phyloP scores from a whole-genome alignment of 2,329 filamentous ascomycete genomes.

The Coniella lustricola region DNA sequence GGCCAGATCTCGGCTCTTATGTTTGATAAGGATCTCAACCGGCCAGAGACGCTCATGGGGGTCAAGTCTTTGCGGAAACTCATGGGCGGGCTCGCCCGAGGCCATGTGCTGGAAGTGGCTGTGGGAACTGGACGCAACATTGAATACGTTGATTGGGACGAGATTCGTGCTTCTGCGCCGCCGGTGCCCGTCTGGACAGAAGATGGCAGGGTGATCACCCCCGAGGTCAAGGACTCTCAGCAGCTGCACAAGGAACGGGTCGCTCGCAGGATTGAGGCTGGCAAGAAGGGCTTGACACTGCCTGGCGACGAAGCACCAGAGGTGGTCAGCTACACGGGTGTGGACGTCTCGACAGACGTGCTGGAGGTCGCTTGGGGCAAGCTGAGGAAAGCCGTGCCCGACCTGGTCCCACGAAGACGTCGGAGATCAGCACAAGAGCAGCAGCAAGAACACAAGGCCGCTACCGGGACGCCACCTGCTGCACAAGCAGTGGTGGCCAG shows the following conservation, averaged over 20 bases:
- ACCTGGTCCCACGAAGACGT: constrained; percentile 19
- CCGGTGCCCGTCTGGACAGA: constrained; percentile 6
- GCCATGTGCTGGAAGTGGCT: constrained; percentile 56
- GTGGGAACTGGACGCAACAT: constrained; percentile 58
- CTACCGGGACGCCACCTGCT: neutral
- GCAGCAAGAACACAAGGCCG: neutral
- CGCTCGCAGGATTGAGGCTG: constrained; percentile 14
- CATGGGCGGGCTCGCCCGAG: constrained; percentile 41
- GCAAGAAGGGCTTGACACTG: constrained; percentile 13
- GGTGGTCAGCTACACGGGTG: constrained; percentile 51
- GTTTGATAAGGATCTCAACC: constrained; percentile 53
- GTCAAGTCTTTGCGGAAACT: constrained; percentile 43
- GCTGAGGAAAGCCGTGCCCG: constrained; percentile 36
- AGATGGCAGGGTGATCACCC: constrained; percentile 18
- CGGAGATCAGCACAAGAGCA: neutral
- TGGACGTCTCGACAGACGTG: constrained; percentile 56
- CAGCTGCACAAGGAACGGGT: constrained; percentile 19
- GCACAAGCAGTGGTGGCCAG: constrained; percentile 9
- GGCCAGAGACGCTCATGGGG: constrained; percentile 51
- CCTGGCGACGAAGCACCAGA: constrained; percentile 21
- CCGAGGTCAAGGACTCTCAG: constrained; percentile 18
- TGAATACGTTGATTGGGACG: constrained; percentile 50
- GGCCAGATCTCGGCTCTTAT: constrained; percentile 38
- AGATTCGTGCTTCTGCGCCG: constrained; percentile 24
- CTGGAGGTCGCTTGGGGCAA: constrained; percentile 49